These are phyloP conservation scores for Diplodia corticola DNA, from an alignment of 2,329 filamentous ascomycete genomes.

Conservation along the genomic window DNA sequence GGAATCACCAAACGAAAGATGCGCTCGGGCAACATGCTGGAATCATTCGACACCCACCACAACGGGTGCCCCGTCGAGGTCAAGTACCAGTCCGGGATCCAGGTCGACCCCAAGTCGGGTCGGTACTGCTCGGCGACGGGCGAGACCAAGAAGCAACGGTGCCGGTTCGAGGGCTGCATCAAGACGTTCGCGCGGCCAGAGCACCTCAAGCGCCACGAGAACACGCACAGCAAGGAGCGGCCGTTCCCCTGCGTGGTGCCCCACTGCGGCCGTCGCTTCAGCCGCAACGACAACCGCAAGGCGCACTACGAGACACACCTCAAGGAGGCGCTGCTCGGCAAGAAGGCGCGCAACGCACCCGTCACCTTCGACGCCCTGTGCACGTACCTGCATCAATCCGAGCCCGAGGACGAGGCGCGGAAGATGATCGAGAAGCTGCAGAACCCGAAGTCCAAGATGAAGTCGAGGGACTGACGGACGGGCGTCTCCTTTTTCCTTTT, in stretches of 20 bases:
- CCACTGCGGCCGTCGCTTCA: constrained; percentile 33
- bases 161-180: constrained; percentile 20
- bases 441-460: constrained; percentile 23
- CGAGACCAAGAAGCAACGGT: constrained; percentile 25
- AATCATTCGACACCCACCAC: constrained; percentile 19
- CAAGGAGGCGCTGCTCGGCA: constrained; percentile 31
- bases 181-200: constrained; percentile 33
- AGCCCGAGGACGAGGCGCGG: constrained; percentile 27
- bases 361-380: constrained; percentile 31
- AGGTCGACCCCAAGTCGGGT: constrained; percentile 22
- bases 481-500: neutral
- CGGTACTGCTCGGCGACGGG: constrained; percentile 17
- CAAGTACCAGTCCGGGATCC: constrained; percentile 25
- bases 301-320: constrained; percentile 38
- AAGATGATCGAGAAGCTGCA: constrained; percentile 36
- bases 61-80: constrained; percentile 19
- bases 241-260: constrained; percentile 29
- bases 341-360: constrained; percentile 31
- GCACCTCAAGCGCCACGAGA: constrained; percentile 35
- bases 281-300: constrained; percentile 38
- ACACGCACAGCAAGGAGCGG: constrained; percentile 30
- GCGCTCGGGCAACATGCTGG: constrained; percentile 17
- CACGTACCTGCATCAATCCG: constrained; percentile 4
- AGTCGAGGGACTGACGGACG: neutral
- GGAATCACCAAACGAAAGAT: constrained; percentile 19